Conservation (phyloP, 2,329 filamentous ascomycete genomes). For the Neonectria faginata region DNA sequence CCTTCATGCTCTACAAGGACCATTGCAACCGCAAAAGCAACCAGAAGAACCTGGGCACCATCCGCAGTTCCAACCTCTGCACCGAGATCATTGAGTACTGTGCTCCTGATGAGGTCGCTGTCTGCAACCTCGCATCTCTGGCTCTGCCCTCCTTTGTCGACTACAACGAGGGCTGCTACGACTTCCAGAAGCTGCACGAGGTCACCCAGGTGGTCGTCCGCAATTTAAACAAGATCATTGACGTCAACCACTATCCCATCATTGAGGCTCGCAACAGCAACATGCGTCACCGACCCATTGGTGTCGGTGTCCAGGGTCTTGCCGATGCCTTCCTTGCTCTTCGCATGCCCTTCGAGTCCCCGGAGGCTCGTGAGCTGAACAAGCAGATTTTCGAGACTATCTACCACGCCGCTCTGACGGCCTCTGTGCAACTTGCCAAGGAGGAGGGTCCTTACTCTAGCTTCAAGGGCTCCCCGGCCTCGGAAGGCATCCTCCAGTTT, state of each 20-base stretch:
- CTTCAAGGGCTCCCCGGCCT: conserved; percentile 93
- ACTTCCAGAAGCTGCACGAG: conserved; percentile 97
- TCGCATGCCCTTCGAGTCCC: conserved; percentile 95
- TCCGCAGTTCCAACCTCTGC: conserved; percentile 98
- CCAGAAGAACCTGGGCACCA: conserved; percentile 99
- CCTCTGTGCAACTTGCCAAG: conserved; percentile 88
- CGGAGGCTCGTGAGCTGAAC: conserved; percentile 93
- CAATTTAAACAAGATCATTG: conserved; percentile 98
- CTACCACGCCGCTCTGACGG: conserved; percentile 93
- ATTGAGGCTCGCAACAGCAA: conserved; percentile 94
- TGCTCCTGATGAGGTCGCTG: conserved; percentile 96
- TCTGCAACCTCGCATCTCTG: conserved; percentile 96
- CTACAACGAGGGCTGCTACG: conserved; percentile 83
- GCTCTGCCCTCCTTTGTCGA: conserved; percentile 93
- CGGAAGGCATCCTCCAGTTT: conserved; percentile 95
- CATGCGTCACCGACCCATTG: conserved; percentile 95
- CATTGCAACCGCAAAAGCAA: conserved; percentile 99
- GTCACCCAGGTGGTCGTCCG: conserved; percentile 91
- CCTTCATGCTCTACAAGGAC: conserved; percentile 99
- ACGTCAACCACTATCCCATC: conserved; percentile 99
- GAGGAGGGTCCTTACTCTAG: conserved; percentile 86
- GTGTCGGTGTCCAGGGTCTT: conserved; percentile 96
- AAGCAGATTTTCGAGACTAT: conserved; percentile 99
- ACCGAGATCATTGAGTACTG: conserved; percentile 99
- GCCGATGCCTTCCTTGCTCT: conserved; percentile 98